Percentiles rank a stretch among this genome's conserved stretches.
These are phyloP conservation scores for Dictyostelium citrinum DNA, from an alignment of 78 protist genomes.

Conservation along the genomic window DNA sequence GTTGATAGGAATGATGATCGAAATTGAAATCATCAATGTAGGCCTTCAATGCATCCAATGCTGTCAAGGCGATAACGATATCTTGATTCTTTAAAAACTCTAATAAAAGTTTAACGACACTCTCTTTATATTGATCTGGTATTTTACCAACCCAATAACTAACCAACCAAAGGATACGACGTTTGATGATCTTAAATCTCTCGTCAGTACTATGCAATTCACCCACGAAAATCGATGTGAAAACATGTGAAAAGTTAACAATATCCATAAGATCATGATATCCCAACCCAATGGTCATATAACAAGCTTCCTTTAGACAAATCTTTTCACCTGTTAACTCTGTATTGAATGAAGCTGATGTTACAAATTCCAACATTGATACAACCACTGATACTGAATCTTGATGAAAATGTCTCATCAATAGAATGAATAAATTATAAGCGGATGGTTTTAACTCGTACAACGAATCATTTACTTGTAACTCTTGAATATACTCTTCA, in stretches of 20 bases:
- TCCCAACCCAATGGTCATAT: slow-evolving; percentile 75
- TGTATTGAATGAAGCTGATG: not conserved
- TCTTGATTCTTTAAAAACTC: slow-evolving; percentile 9
- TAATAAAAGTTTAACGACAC: not conserved
- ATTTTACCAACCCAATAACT: slow-evolving; percentile 58
- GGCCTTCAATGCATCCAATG: slow-evolving; percentile 30
- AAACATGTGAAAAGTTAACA: not conserved
- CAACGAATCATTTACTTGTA: not conserved
- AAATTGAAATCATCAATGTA: slow-evolving; percentile 23
- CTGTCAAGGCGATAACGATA: slow-evolving; percentile 31
- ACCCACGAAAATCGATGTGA: not conserved
- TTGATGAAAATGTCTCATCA: slow-evolving; percentile 66
- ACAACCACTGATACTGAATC: not conserved
- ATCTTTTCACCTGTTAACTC: not conserved
- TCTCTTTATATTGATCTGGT: not conserved
- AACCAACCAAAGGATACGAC: slow-evolving; percentile 51
- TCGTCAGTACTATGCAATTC: slow-evolving; percentile 14
- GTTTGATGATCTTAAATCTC: slow-evolving; percentile 47
- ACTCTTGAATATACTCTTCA: slow-evolving; percentile 27
- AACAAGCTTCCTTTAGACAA: slow-evolving; percentile 48
- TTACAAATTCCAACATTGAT: slow-evolving; percentile 16
- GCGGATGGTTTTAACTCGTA: slow-evolving; percentile 3
- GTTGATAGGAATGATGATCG: not conserved
- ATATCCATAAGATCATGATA: slow-evolving; percentile 43
- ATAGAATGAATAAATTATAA: slow-evolving; percentile 19